These are phyloP conservation scores for Rhizoctonia solani DNA, from an alignment of 1,284 basidiomycete species.

Conservation along the genomic window DNA sequence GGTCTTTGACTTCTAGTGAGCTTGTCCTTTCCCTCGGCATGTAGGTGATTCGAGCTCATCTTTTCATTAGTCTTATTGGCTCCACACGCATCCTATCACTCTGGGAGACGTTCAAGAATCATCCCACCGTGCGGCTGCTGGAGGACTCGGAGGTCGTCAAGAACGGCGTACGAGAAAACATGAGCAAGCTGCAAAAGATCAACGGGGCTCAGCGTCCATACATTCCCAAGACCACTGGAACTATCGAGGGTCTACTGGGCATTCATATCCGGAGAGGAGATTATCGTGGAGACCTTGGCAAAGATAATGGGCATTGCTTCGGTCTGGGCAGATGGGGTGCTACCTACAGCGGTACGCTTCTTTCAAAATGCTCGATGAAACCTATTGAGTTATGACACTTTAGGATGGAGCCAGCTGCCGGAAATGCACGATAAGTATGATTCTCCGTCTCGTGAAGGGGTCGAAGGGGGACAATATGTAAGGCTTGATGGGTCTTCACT, in stretches of 20 bases:
- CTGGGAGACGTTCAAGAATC: conserved; percentile 50
- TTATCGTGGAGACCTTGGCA: conserved; percentile 39
- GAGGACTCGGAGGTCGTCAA: conserved; percentile 29
- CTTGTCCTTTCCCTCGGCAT: neutral
- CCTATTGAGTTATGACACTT: no score
- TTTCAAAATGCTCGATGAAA: neutral
- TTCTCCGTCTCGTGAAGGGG: conserved; percentile 48
- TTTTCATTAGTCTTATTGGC: conserved; percentile 47
- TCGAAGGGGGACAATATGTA: conserved; percentile 46
- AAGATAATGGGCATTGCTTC: neutral
- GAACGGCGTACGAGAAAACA: conserved; percentile 17
- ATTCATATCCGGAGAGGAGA: conserved; percentile 51
- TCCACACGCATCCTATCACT: conserved; percentile 50
- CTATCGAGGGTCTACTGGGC: conserved; percentile 40
- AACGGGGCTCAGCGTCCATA: neutral
- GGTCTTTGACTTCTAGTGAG: conserved; percentile 53
- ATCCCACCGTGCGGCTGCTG: conserved; percentile 53
- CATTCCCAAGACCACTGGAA: neutral
- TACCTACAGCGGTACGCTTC: neutral
- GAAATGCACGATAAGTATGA: conserved; percentile 46
- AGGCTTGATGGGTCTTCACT: conserved; percentile 43
- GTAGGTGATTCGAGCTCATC: no score
- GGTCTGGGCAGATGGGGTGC: neutral
- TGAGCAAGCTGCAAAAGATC: neutral
- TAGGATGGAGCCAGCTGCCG: conserved; percentile 46